Conservation (phyloP, 2,329 filamentous ascomycete genomes). For the Pseudogymnoascus sp. region DNA sequence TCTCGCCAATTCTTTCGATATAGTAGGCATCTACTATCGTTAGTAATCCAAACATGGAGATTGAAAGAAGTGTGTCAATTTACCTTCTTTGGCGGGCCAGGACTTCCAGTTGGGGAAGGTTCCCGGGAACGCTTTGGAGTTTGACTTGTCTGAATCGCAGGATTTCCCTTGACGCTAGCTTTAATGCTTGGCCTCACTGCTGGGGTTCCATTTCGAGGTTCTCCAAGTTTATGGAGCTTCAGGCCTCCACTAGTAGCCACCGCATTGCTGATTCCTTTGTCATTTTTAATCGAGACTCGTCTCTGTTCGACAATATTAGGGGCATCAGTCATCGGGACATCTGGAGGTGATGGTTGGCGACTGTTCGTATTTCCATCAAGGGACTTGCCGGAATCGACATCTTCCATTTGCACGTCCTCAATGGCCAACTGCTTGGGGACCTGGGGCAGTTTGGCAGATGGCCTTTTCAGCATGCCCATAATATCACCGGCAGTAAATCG, state of each 20-base stretch:
- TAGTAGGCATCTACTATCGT: not conserved
- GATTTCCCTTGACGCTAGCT: not conserved
- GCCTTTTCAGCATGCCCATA: slow-evolving; percentile 42
- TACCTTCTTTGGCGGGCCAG: not conserved
- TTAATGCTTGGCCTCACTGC: not conserved
- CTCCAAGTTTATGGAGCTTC: not conserved
- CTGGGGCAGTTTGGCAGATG: slow-evolving; percentile 18
- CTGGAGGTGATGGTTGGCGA: not conserved
- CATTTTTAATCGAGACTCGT: not conserved
- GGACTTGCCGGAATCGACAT: not conserved
- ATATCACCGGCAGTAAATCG: slow-evolving; percentile 67
- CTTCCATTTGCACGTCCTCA: slow-evolving; percentile 3
- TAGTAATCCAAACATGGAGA: not conserved
- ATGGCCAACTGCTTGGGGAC: not conserved
- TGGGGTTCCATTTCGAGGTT: not conserved
- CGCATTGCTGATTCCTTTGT: not conserved
- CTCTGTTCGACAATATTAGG: slow-evolving; percentile 1
- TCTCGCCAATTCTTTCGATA: not conserved
- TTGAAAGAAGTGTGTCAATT: not conserved
- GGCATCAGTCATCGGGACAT: not conserved
- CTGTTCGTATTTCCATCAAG: not conserved
- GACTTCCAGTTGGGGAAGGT: not conserved
- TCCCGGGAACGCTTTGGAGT: not conserved
- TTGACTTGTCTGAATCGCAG: not conserved
- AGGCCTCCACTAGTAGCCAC: not conserved